Evolutionary conservation across 2,329 filamentous ascomycete genomes (phyloP).

Genomic region (Aspergillus versicolor): DNA sequence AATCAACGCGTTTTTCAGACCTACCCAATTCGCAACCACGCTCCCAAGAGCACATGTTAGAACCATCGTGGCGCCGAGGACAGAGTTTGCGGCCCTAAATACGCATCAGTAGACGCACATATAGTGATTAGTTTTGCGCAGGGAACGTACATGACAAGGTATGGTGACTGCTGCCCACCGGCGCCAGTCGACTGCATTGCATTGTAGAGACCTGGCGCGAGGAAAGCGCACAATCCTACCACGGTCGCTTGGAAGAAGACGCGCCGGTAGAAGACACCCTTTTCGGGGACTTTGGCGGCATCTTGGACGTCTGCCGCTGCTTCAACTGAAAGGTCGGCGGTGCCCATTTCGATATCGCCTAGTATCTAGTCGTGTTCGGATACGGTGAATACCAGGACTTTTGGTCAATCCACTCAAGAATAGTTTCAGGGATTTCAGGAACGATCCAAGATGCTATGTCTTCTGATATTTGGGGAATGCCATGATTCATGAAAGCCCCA

Average conservation of each 20-base stretch:
- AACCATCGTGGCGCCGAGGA: not conserved
- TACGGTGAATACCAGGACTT: too few relatives aligned
- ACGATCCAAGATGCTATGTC: too few relatives aligned
- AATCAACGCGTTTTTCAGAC: not conserved
- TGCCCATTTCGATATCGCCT: too few relatives aligned
- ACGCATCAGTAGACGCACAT: too few relatives aligned
- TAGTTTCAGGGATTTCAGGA: too few relatives aligned
- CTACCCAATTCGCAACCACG: not conserved
- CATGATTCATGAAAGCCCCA: too few relatives aligned
- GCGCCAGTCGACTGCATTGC: not conserved
- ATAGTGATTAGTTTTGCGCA: too few relatives aligned
- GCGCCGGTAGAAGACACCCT: not conserved
- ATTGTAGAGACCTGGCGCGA: not conserved
- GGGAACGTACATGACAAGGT: not conserved
- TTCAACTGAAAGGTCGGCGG: not conserved
- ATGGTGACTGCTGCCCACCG: conserved; percentile 1
- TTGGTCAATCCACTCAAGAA: too few relatives aligned
- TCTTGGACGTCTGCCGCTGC: not conserved
- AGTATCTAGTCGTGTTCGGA: too few relatives aligned
- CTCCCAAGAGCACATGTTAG: not conserved
- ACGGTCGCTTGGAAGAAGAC: not conserved
- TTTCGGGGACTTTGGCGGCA: not conserved
- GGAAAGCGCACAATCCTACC: not conserved
- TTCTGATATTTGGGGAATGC: too few relatives aligned
- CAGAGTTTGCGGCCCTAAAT: not conserved